Evolutionary conservation across 2,329 filamentous ascomycete genomes (phyloP).

Genomic region (Ophiocordyceps camponoti-saundersi): DNA sequence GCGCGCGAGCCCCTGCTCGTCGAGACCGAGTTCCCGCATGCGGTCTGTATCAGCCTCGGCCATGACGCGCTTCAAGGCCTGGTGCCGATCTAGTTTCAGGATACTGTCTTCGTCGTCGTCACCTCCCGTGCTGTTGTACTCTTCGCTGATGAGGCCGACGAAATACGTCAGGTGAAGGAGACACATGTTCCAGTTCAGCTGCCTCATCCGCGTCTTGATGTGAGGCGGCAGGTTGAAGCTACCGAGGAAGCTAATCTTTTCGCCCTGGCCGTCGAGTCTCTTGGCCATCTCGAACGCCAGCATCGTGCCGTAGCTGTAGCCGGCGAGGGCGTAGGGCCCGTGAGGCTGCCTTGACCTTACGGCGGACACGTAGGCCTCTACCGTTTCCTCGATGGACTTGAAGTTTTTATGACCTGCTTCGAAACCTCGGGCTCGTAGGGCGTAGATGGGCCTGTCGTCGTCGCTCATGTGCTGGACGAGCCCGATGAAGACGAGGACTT

Average conservation of each 20-base stretch:
- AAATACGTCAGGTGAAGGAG: conserved; percentile 23
- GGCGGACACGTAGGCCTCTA: background rate
- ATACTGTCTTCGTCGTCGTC: background rate
- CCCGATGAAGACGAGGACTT: conserved; percentile 21
- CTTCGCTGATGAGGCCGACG: conserved; percentile 19
- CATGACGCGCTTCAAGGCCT: conserved; percentile 8
- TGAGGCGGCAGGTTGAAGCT: conserved; percentile 24
- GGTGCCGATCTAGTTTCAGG: too few species aligned
- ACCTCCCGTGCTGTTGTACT: conserved; percentile 1
- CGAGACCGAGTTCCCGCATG: conserved; percentile 14
- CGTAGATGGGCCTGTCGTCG: conserved; percentile 26
- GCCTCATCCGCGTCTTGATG: conserved; percentile 23
- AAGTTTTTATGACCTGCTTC: conserved; percentile 20
- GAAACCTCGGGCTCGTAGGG: conserved; percentile 25
- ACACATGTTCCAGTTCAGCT: conserved; percentile 19
- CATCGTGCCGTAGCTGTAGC: conserved; percentile 32
- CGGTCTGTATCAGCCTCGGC: conserved; percentile 5
- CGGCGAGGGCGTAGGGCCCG: conserved; percentile 25
- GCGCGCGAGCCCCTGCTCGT: conserved; percentile 8
- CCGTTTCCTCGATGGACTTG: background rate
- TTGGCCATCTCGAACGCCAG: conserved; percentile 33
- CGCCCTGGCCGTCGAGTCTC: conserved; percentile 18
- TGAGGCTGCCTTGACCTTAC: conserved; percentile 20
- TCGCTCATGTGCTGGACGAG: conserved; percentile 18
- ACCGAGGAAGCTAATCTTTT: conserved; percentile 24